Conservation (phyloP, 257 asterid species). For the Solanum paucissectum region DNA sequence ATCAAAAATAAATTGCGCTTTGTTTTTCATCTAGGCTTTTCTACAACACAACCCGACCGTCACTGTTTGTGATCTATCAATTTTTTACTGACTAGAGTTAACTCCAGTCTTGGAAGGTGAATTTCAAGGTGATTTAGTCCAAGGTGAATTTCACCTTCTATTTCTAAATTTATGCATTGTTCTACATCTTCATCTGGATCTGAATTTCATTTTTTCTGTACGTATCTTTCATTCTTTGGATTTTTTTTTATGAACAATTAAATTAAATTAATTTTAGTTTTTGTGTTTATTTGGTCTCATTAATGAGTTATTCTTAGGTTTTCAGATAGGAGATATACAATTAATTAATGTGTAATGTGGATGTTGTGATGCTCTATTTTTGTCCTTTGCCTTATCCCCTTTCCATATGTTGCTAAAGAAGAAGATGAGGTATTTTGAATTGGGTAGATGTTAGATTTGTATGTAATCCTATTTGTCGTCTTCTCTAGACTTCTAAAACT, state of each 20-base stretch:
- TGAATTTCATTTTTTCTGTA: neutral
- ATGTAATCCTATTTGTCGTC: neutral
- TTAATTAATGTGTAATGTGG: neutral
- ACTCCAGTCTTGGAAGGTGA: neutral
- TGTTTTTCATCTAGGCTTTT: neutral
- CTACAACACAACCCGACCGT: neutral
- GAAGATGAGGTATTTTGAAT: neutral
- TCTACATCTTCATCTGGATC: neutral
- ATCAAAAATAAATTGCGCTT: too few relatives aligned
- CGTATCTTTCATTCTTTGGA: neutral
- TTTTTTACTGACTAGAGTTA: neutral
- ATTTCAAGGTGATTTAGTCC: neutral
- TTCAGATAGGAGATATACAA: neutral
- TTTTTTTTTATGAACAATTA: neutral
- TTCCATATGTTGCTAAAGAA: neutral
- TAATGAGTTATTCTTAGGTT: neutral
- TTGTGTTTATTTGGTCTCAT: neutral
- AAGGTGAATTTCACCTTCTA: neutral
- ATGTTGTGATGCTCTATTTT: neutral
- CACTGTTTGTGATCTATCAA: neutral
- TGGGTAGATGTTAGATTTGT: neutral
- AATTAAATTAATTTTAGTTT: neutral
- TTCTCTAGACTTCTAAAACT: neutral
- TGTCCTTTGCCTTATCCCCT: neutral
- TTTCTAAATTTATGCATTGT: neutral